Percentiles rank a stretch among this genome's conserved stretches.
These are phyloP conservation scores for Boletellus emodensis DNA, from an alignment of 768 basidiomycete species.

Conservation along the genomic window DNA sequence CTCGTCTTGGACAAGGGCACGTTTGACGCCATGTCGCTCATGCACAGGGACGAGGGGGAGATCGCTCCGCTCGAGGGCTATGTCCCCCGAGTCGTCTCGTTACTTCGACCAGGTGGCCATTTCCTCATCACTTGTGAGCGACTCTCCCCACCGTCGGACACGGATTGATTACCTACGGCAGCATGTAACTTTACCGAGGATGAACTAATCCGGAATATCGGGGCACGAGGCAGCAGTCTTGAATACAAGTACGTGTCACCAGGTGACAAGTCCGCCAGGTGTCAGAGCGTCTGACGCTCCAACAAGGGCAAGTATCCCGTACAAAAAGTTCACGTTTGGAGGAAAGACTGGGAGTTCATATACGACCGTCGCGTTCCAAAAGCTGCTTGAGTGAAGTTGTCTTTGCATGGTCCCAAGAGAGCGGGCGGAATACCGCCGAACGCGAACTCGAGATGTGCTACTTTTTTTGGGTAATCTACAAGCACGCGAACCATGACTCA, in stretches of 20 bases:
- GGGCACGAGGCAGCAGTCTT: conserved; percentile 45
- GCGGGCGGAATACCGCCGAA: not conserved
- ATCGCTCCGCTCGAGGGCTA: conserved; percentile 54
- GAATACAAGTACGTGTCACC: conserved; percentile 54
- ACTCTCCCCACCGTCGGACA: not conserved
- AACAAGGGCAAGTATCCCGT: conserved; percentile 64
- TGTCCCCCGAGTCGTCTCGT: conserved; percentile 48
- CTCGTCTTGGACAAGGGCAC: conserved; percentile 85
- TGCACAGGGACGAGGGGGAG: conserved; percentile 52
- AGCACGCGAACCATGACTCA: not conserved
- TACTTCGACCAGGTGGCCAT: conserved; percentile 62
- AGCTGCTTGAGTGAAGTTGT: conserved; percentile 11
- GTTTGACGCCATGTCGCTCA: conserved; percentile 79
- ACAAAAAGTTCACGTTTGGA: conserved; percentile 72
- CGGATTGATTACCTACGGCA: conserved; percentile 17
- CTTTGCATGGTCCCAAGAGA: no score
- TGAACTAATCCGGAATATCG: conserved; percentile 58
- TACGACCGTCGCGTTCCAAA: conserved; percentile 70
- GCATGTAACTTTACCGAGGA: conserved; percentile 86
- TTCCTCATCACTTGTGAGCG: conserved; percentile 79
- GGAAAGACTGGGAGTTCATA: conserved; percentile 70
- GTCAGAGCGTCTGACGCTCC: not conserved
- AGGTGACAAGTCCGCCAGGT: not conserved
- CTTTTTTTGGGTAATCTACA: not conserved
- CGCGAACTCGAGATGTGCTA: not conserved